phyloP scores from a whole-genome alignment of 768 basidiomycete genomes.

The Phallus indusiatus region DNA sequence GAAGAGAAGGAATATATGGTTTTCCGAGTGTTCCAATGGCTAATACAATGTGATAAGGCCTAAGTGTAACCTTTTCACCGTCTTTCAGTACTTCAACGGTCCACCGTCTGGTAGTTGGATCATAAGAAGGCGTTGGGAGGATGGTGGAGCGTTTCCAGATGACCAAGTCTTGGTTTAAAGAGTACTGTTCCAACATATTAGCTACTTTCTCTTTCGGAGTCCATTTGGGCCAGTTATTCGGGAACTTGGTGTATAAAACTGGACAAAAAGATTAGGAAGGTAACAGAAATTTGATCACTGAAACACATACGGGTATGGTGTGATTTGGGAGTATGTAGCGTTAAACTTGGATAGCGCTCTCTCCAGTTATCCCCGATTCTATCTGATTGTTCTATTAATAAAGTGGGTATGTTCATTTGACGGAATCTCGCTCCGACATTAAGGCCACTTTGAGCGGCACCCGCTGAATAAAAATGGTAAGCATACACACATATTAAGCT shows the following conservation, averaged over 20 bases:
- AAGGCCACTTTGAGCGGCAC: slow-evolving; percentile 36
- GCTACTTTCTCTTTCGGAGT: slow-evolving; percentile 34
- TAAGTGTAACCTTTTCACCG: slow-evolving; percentile 22
- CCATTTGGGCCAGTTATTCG: slow-evolving; percentile 31
- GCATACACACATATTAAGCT: not conserved
- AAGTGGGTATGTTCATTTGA: slow-evolving; percentile 28
- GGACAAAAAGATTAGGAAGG: not conserved
- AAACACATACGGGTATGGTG: slow-evolving; percentile 4
- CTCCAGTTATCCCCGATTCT: slow-evolving; percentile 37
- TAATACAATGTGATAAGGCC: slow-evolving; percentile 31
- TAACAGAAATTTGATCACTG: not conserved
- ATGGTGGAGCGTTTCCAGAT: slow-evolving; percentile 33
- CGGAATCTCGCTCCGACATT: slow-evolving; percentile 33
- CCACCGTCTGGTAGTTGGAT: slow-evolving; percentile 24
- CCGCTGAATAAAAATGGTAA: slow-evolving; percentile 21
- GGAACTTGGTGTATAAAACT: slow-evolving; percentile 34
- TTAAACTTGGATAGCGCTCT: slow-evolving; percentile 32
- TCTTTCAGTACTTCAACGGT: slow-evolving; percentile 22
- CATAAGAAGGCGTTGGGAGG: slow-evolving; percentile 25
- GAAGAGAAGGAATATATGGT: slow-evolving; percentile 24
- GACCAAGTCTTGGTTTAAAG: slow-evolving; percentile 29
- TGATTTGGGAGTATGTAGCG: slow-evolving; percentile 26
- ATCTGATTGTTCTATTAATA: slow-evolving; percentile 28
- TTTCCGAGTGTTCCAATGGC: slow-evolving; percentile 30
- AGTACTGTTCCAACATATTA: slow-evolving; percentile 36